phyloP scores from a whole-genome alignment of 2,329 filamentous ascomycete species.

The Penicillium hesseltinei region DNA sequence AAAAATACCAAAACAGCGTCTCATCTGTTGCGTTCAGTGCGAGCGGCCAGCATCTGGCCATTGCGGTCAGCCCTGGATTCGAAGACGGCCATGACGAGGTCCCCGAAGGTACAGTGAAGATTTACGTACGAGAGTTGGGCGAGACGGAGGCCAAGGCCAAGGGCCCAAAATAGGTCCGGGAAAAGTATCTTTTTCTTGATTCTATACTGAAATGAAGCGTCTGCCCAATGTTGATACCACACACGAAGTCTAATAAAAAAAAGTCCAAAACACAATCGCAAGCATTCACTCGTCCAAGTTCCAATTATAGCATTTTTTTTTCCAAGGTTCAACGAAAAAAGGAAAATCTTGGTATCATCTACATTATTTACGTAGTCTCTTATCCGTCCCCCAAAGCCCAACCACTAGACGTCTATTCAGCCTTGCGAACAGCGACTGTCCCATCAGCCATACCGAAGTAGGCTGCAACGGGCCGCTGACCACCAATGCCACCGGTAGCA shows the following conservation, averaged over 20 bases:
- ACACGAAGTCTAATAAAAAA: constrained; percentile 17
- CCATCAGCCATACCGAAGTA: constrained; percentile 92
- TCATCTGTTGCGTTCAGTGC: constrained; percentile 73
- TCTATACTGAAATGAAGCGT: constrained; percentile 12
- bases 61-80: constrained; percentile 81
- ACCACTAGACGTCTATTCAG: constrained; percentile 21
- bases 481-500: constrained; percentile 61
- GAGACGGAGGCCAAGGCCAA: constrained; percentile 89
- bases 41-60: constrained; percentile 74
- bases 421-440: constrained; percentile 57
- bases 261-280: constrained; percentile 1
- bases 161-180: constrained; percentile 58
- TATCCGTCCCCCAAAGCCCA: not conserved
- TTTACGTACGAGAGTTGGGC: constrained; percentile 78
- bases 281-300: constrained; percentile 9
- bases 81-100: constrained; percentile 80
- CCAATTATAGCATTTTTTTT: not conserved
- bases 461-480: constrained; percentile 86
- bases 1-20: constrained; percentile 76
- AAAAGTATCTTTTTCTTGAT: constrained; percentile 11
- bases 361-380: constrained; percentile 14
- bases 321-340: not conserved
- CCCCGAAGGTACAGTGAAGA: constrained; percentile 68
- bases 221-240: constrained; percentile 19
- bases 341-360: constrained; percentile 26